phyloP scores from a whole-genome alignment of 371 early-diverging fungal species.

The Batkoa obscura region DNA sequence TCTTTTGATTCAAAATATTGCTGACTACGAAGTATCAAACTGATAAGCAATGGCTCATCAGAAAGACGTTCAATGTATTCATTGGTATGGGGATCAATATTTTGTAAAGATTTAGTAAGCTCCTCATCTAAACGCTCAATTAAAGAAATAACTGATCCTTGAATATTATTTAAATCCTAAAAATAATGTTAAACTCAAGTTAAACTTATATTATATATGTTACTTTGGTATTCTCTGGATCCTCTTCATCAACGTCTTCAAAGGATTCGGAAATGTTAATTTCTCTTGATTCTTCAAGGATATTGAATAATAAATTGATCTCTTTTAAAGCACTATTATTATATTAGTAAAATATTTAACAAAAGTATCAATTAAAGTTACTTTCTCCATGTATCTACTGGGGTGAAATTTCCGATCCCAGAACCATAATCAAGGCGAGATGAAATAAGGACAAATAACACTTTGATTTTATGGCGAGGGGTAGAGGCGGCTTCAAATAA shows the following conservation, averaged over 20 bases:
- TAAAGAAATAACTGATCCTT: constrained; percentile 73
- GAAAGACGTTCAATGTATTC: constrained; percentile 88
- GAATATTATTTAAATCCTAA: constrained; percentile 32
- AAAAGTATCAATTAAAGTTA: constrained; percentile 2
- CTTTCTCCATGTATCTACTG: constrained; percentile 58
- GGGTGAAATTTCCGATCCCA: constrained; percentile 45
- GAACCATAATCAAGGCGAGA: constrained; percentile 73
- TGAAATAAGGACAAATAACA: constrained; percentile 73
- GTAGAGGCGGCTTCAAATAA: constrained; percentile 45
- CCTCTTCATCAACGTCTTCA: constrained; percentile 41
- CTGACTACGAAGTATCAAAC: constrained; percentile 71
- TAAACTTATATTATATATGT: constrained; percentile 11
- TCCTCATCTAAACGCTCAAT: constrained; percentile 93
- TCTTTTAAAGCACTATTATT: constrained; percentile 39
- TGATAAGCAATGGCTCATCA: constrained; percentile 72
- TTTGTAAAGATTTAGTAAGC: constrained; percentile 83
- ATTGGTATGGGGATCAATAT: constrained; percentile 87
- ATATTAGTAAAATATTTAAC: not conserved
- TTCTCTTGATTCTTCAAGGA: constrained; percentile 46
- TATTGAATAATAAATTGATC: constrained; percentile 45
- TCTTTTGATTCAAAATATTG: constrained; percentile 44
- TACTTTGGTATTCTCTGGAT: constrained; percentile 11
- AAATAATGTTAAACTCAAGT: not conserved
- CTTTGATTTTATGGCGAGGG: constrained; percentile 65
- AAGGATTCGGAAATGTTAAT: constrained; percentile 40